Evolutionary conservation across 192 early-diverging fungal species (phyloP), one percentile per base, ranked within the genome.

Genomic region (Dimargaris verticillata): DNA sequence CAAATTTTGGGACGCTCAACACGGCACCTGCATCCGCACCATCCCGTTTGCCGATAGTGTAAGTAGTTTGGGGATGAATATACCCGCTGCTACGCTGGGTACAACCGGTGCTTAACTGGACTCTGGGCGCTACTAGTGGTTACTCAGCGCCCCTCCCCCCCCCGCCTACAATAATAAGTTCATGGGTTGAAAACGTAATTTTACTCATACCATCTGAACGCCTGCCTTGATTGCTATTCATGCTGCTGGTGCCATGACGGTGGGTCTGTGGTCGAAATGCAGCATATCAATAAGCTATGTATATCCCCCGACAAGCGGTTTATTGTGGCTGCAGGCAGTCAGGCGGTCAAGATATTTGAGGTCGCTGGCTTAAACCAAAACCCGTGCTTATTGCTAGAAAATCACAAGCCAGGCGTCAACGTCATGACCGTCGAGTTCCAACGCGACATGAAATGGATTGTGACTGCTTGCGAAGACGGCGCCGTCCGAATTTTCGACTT

Each of bases 221-320:
- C 33, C 7, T 38, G 33, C 2, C 33, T 38, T 38, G 33, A 7
- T 38, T 38, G 7, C 7, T 2, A 7, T 38, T 7, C 2, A 5
- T 38, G 33, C 33, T 38, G 33, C 33, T 7, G 2, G 33, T 38
- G 33, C 33, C 33, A 38, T 38, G 33, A 7, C 7, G 3, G 7
- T 38, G 33, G 3, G 7, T 7, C 33, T 7, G 7, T 38, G 33
- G 33, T 7, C 33, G 2, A 38, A 7, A 24, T 53, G 53, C 61
- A 90, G 88, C 88, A 91, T 83, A 86, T 93, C 22, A 93, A 93
- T 68, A 68, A 83, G 50, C 70, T 93, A 29, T 81, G 82, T 43
- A 91, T 93, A 13, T 91, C 90, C 14, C 88, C 88, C 10, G 90
- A 93, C 66, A 93, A 93, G 62, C 76, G 88, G 24, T 85, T 82